phyloP scores from a whole-genome alignment of 2,329 filamentous ascomycete genomes.

The Cryphonectria naterciae region DNA sequence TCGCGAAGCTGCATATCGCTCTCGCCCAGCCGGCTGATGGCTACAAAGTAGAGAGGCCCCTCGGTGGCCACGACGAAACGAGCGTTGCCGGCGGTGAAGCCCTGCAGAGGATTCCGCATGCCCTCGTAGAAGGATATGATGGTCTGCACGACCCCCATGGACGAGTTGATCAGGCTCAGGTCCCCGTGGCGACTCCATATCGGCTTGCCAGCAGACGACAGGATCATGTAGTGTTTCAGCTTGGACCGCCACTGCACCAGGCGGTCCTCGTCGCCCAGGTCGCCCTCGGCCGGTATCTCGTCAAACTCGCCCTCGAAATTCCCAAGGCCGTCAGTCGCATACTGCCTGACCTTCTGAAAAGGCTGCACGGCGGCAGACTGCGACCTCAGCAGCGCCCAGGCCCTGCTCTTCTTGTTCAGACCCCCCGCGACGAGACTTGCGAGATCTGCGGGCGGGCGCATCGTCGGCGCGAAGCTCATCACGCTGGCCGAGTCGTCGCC shows the following conservation, averaged over 20 bases:
- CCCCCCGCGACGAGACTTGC: constrained; percentile 82
- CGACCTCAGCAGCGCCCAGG: constrained; percentile 69
- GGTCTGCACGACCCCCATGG: constrained; percentile 93
- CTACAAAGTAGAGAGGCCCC: constrained; percentile 89
- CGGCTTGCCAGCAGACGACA: constrained; percentile 94
- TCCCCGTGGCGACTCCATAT: constrained; percentile 97
- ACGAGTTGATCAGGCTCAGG: constrained; percentile 84
- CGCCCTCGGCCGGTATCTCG: constrained; percentile 62
- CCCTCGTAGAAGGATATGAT: constrained; percentile 96
- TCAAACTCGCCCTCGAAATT: constrained; percentile 81
- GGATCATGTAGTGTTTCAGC: constrained; percentile 94
- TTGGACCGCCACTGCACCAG: constrained; percentile 85
- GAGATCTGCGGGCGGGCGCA: constrained; percentile 69
- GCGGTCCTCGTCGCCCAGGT: constrained; percentile 58
- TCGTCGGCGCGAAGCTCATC: constrained; percentile 67
- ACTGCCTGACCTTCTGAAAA: constrained; percentile 51
- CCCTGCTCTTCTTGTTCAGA: constrained; percentile 65
- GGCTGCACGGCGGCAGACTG: constrained; percentile 64
- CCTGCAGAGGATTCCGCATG: constrained; percentile 73
- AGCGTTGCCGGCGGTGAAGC: constrained; percentile 84
- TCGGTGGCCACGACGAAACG: constrained; percentile 85
- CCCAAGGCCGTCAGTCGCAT: constrained; percentile 54
- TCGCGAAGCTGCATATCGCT: constrained; percentile 85
- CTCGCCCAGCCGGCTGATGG: constrained; percentile 89
- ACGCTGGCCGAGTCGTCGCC: constrained; percentile 67